A percentile compares a stretch with the other conserved stretches of the same genome.
These are phyloP conservation scores for Aphanomyces astaci DNA, from an alignment of 352 stramenopile species.

Conservation along the genomic window DNA sequence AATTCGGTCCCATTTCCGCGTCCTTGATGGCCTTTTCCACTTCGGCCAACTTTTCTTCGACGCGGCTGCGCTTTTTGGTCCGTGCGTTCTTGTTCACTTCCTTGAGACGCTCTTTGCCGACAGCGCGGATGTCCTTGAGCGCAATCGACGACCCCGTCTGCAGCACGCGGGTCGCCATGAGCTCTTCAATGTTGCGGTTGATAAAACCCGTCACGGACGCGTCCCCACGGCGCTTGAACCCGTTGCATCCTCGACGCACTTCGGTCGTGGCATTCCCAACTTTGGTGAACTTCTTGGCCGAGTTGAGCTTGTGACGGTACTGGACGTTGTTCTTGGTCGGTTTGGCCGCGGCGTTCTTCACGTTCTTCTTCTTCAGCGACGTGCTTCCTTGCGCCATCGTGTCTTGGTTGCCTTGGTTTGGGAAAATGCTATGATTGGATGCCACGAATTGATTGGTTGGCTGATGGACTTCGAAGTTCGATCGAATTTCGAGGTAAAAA, in stretches of 20 bases:
- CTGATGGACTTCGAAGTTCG: neutral
- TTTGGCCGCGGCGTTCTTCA: slow-evolving; percentile 66
- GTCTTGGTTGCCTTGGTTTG: neutral
- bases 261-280: slow-evolving; percentile 82
- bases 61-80: slow-evolving; percentile 81
- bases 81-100: slow-evolving; percentile 73
- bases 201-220: slow-evolving; percentile 76
- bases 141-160: slow-evolving; percentile 54
- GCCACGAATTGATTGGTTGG: neutral
- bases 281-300: slow-evolving; percentile 73
- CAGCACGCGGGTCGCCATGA: slow-evolving; percentile 77
- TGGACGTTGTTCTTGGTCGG: slow-evolving; percentile 57
- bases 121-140: slow-evolving; percentile 53
- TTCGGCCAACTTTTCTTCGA: slow-evolving; percentile 69
- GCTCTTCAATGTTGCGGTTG: slow-evolving; percentile 83
- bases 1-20: slow-evolving; percentile 8
- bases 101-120: slow-evolving; percentile 76
- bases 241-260: slow-evolving; percentile 56
- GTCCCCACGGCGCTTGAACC: slow-evolving; percentile 67
- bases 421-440: neutral
- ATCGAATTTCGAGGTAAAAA: slow-evolving; percentile 7
- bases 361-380: slow-evolving; percentile 73
- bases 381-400: slow-evolving; percentile 71
- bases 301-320: slow-evolving; percentile 74
- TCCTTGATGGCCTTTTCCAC: slow-evolving; percentile 75